A percentile compares a stretch with the other conserved stretches of the same genome.
Evolutionary conservation across 2,329 filamentous ascomycete species (phyloP).

Genomic region (Ophiostoma pallidulum): DNA sequence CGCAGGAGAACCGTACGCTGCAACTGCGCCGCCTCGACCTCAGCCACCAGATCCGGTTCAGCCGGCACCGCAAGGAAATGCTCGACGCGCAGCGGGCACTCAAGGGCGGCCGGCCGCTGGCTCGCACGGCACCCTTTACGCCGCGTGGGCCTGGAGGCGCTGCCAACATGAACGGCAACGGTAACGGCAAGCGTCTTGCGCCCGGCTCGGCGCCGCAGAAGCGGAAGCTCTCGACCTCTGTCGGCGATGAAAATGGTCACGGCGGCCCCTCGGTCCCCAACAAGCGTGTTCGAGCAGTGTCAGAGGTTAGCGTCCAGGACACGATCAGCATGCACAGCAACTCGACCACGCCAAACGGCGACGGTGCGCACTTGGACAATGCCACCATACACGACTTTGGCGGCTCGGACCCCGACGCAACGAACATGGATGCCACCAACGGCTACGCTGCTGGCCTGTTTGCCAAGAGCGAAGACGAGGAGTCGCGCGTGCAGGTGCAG

Average conservation of each 20-base stretch:
- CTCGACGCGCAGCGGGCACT: conserved; percentile 19
- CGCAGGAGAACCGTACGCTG: conserved; percentile 32
- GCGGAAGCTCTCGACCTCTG: not conserved
- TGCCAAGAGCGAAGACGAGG: conserved; percentile 13
- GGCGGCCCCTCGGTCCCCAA: not conserved
- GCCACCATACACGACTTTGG: not conserved
- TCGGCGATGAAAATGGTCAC: not conserved
- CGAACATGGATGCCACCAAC: not conserved
- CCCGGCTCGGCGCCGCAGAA: not conserved
- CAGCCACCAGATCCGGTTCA: conserved; percentile 34
- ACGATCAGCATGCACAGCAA: conserved; percentile 13
- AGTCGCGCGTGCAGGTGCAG: conserved; percentile 22
- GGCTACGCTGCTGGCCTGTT: too few species aligned
- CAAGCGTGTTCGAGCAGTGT: conserved; percentile 10
- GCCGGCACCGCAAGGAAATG: conserved; percentile 32
- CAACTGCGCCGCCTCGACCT: conserved; percentile 35
- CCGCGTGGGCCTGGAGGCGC: not conserved
- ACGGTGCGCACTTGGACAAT: not conserved
- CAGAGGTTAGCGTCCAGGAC: conserved; percentile 11
- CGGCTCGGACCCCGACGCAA: conserved; percentile 6
- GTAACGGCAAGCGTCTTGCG: not conserved
- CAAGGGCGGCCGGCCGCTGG: conserved; percentile 11
- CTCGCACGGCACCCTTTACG: not conserved
- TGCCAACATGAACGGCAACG: not conserved
- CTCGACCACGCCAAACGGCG: not conserved